phyloP scores from a whole-genome alignment of 129 eudicot species.

The Flaveria linearis region DNA sequence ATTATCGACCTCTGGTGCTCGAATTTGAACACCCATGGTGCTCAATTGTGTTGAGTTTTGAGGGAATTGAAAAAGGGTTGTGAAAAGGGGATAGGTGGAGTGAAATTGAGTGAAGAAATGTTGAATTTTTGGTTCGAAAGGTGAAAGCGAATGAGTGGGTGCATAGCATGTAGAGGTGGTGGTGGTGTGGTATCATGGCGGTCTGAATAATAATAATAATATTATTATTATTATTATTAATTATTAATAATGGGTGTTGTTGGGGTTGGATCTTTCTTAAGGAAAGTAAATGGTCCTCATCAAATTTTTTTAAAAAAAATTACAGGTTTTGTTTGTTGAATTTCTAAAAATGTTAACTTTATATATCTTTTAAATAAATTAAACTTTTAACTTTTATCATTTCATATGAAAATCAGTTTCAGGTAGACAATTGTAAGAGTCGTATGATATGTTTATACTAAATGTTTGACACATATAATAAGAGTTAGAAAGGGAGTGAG shows the following conservation, averaged over 20 bases:
- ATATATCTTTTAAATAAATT: too few relatives aligned
- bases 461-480: too few relatives aligned
- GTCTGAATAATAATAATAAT: slow-evolving; percentile 23
- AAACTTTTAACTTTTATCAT: too few relatives aligned
- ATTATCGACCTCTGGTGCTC: slow-evolving; percentile 48
- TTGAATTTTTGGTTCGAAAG: slow-evolving; percentile 2
- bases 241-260: slow-evolving; percentile 25
- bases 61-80: neutral
- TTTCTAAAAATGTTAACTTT: too few relatives aligned
- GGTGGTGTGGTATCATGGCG: slow-evolving; percentile 36
- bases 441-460: too few relatives aligned
- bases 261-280: slow-evolving; percentile 33
- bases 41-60: neutral
- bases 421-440: too few relatives aligned
- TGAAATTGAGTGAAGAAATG: slow-evolving; percentile 18
- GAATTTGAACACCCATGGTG: slow-evolving; percentile 51
- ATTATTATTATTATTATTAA: too few relatives aligned
- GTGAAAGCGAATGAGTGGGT: slow-evolving; percentile 8
- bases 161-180: slow-evolving; percentile 35
- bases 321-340: neutral
- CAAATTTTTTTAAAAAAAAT: neutral
- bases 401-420: too few relatives aligned
- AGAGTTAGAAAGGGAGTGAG: too few relatives aligned
- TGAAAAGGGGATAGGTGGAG: slow-evolving; percentile 1
- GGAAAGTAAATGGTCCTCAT: slow-evolving; percentile 19